Evolutionary conservation across 2,329 filamentous ascomycete genomes (phyloP), one percentile per base, ranked within the genome.

Genomic region (Ceratocystis lukuohia): DNA sequence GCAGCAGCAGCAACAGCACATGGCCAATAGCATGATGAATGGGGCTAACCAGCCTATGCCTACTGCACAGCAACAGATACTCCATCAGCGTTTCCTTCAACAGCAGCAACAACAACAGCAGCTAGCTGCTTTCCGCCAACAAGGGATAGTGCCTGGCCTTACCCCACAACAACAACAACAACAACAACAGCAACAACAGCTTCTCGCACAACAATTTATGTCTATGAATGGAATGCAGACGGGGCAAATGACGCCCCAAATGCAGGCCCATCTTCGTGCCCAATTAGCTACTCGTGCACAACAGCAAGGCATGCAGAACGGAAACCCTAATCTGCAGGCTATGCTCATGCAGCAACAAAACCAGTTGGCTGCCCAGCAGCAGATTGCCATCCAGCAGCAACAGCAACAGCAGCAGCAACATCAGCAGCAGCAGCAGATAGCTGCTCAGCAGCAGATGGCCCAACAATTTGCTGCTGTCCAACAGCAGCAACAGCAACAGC

Each of bases 281-380:
- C 48, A 48, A 6, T 61, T 64, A 25, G 20, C 53, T 5, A 22
- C 3, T 37, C 45, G 30, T 15, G 44, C 30, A 1, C 65, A 66
- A 25, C 66, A 67, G 22, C 66, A 62, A 64, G 71, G 53, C 12
- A 48, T 65, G 64, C 25, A 33, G 17, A 48, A 46, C 48, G 44
- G 22, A 30, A 61, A 61, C 56, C 17, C 33, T n/a, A 65, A 65
- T 17, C 17, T 65, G 3, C 64, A 65, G 45, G 71, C 71, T 10
- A 75, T 75, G 59, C 71, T 74, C 53, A 76, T 79, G 71, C 74
- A 74, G 59, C 74, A 74, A 61, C 70, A 72, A 25, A 77, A 76
- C 57, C 80, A 82, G 65, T 74, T 84, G 46, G 77, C 77, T 0
- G 77, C 78, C 3, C 80, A 84, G 67, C 78, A 79, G 67, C 77